Evolutionary conservation across 192 early-diverging fungal genomes (phyloP), one percentile per base, ranked within the genome.

Genomic region (Chytriomyces sp.): DNA sequence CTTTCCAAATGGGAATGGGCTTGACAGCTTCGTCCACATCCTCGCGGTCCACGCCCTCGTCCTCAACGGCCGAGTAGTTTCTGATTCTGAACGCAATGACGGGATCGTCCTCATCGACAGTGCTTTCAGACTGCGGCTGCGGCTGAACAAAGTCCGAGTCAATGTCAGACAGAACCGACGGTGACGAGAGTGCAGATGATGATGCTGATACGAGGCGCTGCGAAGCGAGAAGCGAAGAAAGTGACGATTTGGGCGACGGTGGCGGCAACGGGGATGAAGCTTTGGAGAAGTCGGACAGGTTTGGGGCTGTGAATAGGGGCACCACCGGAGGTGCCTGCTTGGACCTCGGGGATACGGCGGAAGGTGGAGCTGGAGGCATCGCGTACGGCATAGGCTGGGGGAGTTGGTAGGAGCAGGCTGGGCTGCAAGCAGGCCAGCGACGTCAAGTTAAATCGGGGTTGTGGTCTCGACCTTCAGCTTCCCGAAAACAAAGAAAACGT

Each of bases 61-160:
- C 59, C 25, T 52, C 52, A 38, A 68, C 72, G 10, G 60, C 64
- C 14, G 62, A 52, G 44, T 69, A 74, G 53, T 74, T 59, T 72
- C 72, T 5, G 40, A 67, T 53, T 5, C 72, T 30, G 53, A 64
- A 56, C 8, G 70, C 60, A 17, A 72, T 39, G 4, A 59, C 62
- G 1, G 70, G 70, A 38, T 72, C 70, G 19, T 52, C 53, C 10
- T 66, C 49, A 14, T 58, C 56, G n/a, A 28, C 56, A 28, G 12
- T n/a, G 56, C n/a, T 14, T 30, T 28, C n/a, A 14, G 17, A 28
- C 56, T 14, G 28, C 56, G 56, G 19, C 22, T 56, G 19, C 19
- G 19, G n/a, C 17, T 14, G 56, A n/a, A n/a, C n/a, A n/a, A n/a
- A n/a, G n/a, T n/a, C n/a, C 5, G 56, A 12, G 12, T 26, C 22